A percentile compares a stretch with the other conserved stretches of the same genome.
Conservation (phyloP, 1,284 basidiomycete genomes). For the Golubevia pallescens region DNA sequence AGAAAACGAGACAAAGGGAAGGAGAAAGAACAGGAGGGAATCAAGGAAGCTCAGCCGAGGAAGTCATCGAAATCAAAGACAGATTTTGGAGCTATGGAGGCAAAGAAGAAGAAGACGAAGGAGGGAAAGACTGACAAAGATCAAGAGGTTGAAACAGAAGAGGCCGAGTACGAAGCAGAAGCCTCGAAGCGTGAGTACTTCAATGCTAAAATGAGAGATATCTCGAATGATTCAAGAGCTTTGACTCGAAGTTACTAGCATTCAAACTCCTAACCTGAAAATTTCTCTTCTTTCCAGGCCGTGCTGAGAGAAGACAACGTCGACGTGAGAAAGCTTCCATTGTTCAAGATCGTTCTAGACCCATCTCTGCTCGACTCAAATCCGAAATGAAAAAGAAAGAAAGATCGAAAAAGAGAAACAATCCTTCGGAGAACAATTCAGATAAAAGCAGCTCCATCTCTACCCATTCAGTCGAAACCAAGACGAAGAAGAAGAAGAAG, state of each 20-base stretch:
- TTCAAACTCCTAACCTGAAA: too few relatives aligned
- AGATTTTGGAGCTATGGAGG: neutral
- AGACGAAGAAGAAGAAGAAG: neutral
- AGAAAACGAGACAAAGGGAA: neutral
- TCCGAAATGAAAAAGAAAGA: neutral
- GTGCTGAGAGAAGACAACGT: neutral
- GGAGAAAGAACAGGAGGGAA: neutral
- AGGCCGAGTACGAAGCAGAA: neutral
- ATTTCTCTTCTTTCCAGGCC: too few relatives aligned
- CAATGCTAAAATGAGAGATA: too few relatives aligned
- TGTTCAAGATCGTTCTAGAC: neutral
- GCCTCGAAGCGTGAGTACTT: neutral
- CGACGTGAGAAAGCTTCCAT: neutral
- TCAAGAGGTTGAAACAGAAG: neutral
- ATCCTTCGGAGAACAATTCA: neutral
- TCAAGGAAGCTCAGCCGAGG: neutral
- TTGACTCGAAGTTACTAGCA: too few relatives aligned
- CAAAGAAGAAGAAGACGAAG: neutral
- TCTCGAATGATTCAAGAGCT: too few relatives aligned
- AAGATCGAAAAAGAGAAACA: conserved; percentile 1
- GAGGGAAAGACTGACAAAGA: neutral
- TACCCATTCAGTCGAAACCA: neutral
- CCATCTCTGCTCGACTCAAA: neutral
- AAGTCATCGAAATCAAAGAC: neutral
- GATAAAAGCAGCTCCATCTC: neutral